A percentile compares a stretch with the other conserved stretches of the same genome.
These are phyloP conservation scores for Zangia roseola DNA, from an alignment of 768 basidiomycete genomes.

Conservation along the genomic window DNA sequence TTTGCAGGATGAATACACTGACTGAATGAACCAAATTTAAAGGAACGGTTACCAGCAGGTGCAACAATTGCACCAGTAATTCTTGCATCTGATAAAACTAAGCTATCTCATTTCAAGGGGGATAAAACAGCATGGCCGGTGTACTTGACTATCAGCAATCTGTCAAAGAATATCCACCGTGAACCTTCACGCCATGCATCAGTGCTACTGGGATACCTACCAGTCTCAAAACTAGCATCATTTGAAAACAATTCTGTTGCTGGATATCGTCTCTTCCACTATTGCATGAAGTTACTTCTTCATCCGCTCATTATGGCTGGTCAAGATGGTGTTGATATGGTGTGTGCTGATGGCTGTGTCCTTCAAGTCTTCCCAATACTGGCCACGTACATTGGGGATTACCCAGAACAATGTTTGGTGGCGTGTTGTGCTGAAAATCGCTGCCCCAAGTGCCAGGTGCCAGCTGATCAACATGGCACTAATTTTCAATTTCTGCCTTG, in stretches of 20 bases:
- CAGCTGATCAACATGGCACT: not conserved
- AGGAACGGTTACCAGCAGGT: not conserved
- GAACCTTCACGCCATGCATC: not conserved
- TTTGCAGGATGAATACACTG: not conserved
- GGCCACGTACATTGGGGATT: not conserved
- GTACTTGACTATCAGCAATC: not conserved
- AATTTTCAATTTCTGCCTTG: not conserved
- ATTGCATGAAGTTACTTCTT: not conserved
- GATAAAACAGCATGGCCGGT: conserved; percentile 6
- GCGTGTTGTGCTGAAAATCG: not conserved
- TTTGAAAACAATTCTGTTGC: not conserved
- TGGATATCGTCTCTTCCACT: not conserved
- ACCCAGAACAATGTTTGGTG: conserved; percentile 3
- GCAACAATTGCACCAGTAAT: not conserved
- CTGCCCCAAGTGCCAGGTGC: not conserved
- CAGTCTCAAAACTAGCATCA: not conserved
- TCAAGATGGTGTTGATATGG: not conserved
- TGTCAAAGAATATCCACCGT: not conserved
- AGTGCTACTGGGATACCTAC: not conserved
- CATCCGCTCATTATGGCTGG: not conserved
- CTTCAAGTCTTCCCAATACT: not conserved
- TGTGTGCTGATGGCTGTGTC: not conserved
- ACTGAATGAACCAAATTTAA: not conserved
- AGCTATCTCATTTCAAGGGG: not conserved
- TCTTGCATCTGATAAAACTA: not conserved